Base-by-base conservation (phyloP, 1,284 basidiomycete species). In the Ganoderma sinense region DNA sequence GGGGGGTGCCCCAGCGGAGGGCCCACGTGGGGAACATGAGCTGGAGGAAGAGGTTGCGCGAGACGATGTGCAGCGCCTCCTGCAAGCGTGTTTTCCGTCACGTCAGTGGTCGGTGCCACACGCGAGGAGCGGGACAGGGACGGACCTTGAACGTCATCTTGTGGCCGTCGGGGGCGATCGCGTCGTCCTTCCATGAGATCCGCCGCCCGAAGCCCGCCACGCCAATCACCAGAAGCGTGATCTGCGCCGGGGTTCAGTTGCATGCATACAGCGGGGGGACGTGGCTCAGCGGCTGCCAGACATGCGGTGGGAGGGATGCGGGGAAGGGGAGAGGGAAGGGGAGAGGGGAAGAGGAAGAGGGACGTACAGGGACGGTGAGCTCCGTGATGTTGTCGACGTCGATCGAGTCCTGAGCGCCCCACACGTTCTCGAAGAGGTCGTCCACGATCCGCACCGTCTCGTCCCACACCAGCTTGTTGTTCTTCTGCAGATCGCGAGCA, bases 401-500 rank as follows among this genome's bases (percentile, higher is more conserved):
- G 33, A 83, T 71, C 58, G 78, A 76, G 33, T 79, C 71, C 69
- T 76, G 72, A 33, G 77, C 65, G 8, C 77, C 74, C 83, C 83
- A 85, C 4, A 82, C 78, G 31, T 78, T 79, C 20, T 80, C 75
- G 71, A 83, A 81, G 71, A 84, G 77, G 31, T 82, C 81, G 11
- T 77, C 58, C 43, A 82, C 77, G 66, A 83, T 78, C 13, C 80
- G 78, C 23, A 85, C 73, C 0, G 88, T 85, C 73, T 88, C 86
- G 51, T 87, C 84, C 87, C 87, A 90, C 2, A 89, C 88, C 43
- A 90, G 79, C 64, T 80, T 84, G 74, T 88, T 89, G 75, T 90
- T 89, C 10, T 73, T 72, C 77, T 78, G 55, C 11, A 29, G 45
- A 55, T 16, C 13, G 48, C 48, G 5, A 45, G 36, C 48, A 53